Percentiles rank a stretch among this genome's conserved stretches.
phyloP scores from a whole-genome alignment of 768 basidiomycete species.

The Auriculariales sp. region DNA sequence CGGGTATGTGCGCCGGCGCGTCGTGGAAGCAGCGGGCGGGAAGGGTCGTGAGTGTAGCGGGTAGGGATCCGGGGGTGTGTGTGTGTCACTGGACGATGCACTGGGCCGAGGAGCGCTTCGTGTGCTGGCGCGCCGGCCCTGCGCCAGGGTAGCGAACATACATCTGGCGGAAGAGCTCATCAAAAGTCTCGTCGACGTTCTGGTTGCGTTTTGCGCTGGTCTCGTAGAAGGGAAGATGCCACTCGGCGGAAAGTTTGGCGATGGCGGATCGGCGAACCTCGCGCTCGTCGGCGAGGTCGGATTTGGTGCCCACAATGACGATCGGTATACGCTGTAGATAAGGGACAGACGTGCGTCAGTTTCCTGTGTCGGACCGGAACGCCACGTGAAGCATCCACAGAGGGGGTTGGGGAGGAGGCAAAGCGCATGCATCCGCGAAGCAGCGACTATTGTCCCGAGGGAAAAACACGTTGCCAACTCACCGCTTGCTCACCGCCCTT shows the following conservation, averaged over 20 bases:
- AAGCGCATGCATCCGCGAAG: no score
- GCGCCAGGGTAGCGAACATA: conserved; percentile 44
- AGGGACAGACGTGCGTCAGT: not conserved
- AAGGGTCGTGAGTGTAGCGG: no score
- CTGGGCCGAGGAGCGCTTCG: not conserved
- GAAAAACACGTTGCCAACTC: not conserved
- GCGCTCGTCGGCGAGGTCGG: conserved; percentile 67
- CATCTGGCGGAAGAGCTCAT: conserved; percentile 66
- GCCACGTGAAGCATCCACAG: no score
- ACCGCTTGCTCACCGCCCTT: conserved; percentile 32
- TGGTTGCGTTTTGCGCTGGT: conserved; percentile 79
- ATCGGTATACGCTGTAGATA: conserved; percentile 48
- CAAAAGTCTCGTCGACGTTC: conserved; percentile 68
- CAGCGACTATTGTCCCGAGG: not conserved
- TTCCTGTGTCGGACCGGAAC: conserved; percentile 31
- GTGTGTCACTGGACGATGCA: conserved; percentile 25
- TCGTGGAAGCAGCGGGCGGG: no score
- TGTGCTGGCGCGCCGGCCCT: conserved; percentile 16
- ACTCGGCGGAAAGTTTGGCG: conserved; percentile 44
- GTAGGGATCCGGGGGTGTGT: not conserved
- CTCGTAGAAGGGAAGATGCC: conserved; percentile 71
- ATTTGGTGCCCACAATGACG: conserved; percentile 75
- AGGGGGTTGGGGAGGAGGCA: no score
- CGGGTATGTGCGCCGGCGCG: no score
- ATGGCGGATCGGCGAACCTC: conserved; percentile 57